These are phyloP conservation scores for Cetradonia linearis DNA, from an alignment of 495 filamentous ascomycete genomes.

Conservation along the genomic window DNA sequence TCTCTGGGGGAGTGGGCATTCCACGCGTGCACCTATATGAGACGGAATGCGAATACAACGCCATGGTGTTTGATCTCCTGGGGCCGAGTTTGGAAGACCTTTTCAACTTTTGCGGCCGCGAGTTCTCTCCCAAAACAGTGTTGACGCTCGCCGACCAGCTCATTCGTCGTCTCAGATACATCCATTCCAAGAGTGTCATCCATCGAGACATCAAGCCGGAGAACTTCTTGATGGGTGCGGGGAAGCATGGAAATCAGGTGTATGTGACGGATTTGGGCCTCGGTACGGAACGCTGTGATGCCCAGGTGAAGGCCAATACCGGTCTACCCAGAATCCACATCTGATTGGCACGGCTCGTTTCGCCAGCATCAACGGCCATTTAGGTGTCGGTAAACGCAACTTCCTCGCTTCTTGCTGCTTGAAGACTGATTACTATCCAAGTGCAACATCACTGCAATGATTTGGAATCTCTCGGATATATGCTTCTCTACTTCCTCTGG, in stretches of 20 bases:
- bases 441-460: constrained; percentile 33
- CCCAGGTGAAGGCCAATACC: not conserved
- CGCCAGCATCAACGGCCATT: constrained; percentile 30
- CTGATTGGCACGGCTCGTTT: constrained; percentile 23
- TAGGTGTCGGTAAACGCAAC: constrained; percentile 25
- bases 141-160: not conserved
- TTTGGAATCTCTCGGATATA: constrained; percentile 36
- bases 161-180: not conserved
- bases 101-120: constrained; percentile 1
- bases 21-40: constrained; percentile 33
- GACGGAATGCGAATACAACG: constrained; percentile 10
- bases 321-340: constrained; percentile 9
- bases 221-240: constrained; percentile 23
- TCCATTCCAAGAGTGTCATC: not conserved
- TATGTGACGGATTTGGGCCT: constrained; percentile 68
- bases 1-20: constrained; percentile 92
- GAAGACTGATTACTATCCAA: constrained; percentile 1
- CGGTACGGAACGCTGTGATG: constrained; percentile 38
- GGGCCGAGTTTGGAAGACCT: constrained; percentile 10
- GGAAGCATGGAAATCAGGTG: constrained; percentile 19
- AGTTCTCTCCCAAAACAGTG: not conserved
- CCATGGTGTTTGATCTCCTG: constrained; percentile 13
- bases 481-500: constrained; percentile 31
- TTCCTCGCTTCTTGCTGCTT: not conserved
- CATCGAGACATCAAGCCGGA: constrained; percentile 8